These are phyloP conservation scores for Phytophthora kernoviae DNA, from an alignment of 352 stramenopile genomes.

Conservation along the genomic window DNA sequence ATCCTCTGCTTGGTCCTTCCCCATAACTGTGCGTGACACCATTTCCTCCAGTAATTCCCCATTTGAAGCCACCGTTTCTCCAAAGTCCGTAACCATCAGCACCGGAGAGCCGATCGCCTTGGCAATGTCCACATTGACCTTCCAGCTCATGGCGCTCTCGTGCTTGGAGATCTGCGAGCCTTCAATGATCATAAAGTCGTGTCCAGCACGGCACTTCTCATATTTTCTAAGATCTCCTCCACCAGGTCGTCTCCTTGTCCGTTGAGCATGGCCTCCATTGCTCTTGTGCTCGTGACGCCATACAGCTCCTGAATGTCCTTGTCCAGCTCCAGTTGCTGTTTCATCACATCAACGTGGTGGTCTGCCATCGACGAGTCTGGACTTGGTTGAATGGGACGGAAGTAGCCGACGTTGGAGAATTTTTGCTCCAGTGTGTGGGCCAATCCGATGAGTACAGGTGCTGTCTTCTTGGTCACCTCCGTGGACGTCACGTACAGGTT, in stretches of 20 bases:
- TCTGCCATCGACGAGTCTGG: conserved; percentile 36
- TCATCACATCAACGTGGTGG: conserved; percentile 76
- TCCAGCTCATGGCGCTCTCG: conserved; percentile 79
- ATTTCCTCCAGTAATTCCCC: conserved; percentile 56
- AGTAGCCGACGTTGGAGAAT: conserved; percentile 77
- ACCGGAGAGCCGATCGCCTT: conserved; percentile 70
- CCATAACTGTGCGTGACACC: conserved; percentile 53
- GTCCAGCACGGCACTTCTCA: conserved; percentile 51
- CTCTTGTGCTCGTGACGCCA: conserved; percentile 62
- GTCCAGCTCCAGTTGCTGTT: conserved; percentile 58
- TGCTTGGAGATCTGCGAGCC: conserved; percentile 68
- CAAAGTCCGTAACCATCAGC: conserved; percentile 64
- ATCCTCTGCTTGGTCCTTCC: conserved; percentile 65
- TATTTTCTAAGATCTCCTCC: conserved; percentile 74
- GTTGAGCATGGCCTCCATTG: conserved; percentile 53
- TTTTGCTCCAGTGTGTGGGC: conserved; percentile 78
- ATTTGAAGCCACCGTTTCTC: conserved; percentile 27
- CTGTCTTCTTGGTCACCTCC: conserved; percentile 61
- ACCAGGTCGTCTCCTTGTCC: conserved; percentile 71
- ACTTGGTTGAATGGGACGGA: conserved; percentile 71
- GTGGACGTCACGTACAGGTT: conserved; percentile 77
- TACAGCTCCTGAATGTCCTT: conserved; percentile 49
- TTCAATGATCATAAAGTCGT: conserved; percentile 89
- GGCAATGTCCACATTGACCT: conserved; percentile 80
- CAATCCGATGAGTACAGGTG: conserved; percentile 72